Percentiles rank a stretch among this genome's conserved stretches.
Conservation (phyloP, 2,329 filamentous ascomycete genomes). For the Penicillium glabrum region DNA sequence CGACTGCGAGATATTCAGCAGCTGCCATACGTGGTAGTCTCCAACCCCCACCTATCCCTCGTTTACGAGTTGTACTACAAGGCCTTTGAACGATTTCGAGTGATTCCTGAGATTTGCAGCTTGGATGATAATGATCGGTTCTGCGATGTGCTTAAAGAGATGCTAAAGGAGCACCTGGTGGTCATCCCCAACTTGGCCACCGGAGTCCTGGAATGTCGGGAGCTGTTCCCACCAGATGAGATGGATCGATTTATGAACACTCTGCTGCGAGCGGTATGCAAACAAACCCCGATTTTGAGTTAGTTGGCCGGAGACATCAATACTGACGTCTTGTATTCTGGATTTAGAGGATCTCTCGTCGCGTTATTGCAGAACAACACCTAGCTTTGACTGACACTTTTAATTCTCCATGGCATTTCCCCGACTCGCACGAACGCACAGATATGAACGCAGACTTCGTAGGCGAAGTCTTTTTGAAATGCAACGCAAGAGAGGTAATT, state of each 20-base stretch:
- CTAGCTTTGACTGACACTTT: constrained; percentile 93
- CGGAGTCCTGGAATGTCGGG: constrained; percentile 87
- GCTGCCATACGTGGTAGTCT: constrained; percentile 90
- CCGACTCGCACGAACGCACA: constrained; percentile 67
- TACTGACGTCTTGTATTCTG: not conserved
- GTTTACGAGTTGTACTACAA: constrained; percentile 97
- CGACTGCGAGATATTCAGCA: constrained; percentile 96
- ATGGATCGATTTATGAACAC: constrained; percentile 96
- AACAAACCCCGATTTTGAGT: not conserved
- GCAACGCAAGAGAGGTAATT: constrained; percentile 86
- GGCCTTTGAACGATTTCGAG: constrained; percentile 89
- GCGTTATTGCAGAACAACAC: constrained; percentile 97
- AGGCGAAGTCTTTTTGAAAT: constrained; percentile 91
- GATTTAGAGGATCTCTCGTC: constrained; percentile 78
- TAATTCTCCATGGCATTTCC: constrained; percentile 85
- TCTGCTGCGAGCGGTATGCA: constrained; percentile 77
- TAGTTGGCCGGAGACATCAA: not conserved
- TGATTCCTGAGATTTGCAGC: constrained; percentile 77
- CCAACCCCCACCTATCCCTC: constrained; percentile 89
- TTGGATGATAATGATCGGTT: constrained; percentile 87
- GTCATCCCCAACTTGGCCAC: constrained; percentile 94
- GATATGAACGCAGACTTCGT: constrained; percentile 77
- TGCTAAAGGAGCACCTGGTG: constrained; percentile 81
- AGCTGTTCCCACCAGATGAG: constrained; percentile 74
- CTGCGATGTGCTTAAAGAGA: constrained; percentile 76